These are phyloP conservation scores for Opeltia flavorubescens DNA, from an alignment of 495 filamentous ascomycete genomes.

Conservation along the genomic window DNA sequence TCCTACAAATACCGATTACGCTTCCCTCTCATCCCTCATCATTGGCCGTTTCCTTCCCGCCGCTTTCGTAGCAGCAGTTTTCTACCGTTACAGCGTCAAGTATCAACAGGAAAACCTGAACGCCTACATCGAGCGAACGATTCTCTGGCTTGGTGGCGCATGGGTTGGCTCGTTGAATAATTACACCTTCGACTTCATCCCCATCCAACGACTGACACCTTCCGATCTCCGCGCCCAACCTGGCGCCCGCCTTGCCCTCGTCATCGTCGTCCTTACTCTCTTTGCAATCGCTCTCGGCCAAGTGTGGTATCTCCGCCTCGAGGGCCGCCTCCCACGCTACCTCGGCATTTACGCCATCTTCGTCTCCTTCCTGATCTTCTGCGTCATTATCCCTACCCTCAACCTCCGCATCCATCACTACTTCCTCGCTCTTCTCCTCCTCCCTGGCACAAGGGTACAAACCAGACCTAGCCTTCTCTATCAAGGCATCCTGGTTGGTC, in stretches of 20 bases:
- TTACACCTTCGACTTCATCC: slow-evolving; percentile 73
- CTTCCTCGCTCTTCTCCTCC: slow-evolving; percentile 68
- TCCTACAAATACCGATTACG: slow-evolving; percentile 38
- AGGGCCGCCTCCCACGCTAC: slow-evolving; percentile 53
- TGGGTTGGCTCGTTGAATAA: slow-evolving; percentile 76
- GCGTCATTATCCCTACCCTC: slow-evolving; percentile 64
- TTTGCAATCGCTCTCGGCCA: slow-evolving; percentile 48
- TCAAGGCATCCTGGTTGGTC: slow-evolving; percentile 74
- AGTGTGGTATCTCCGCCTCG: slow-evolving; percentile 58
- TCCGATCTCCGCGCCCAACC: slow-evolving; percentile 66
- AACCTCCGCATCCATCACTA: slow-evolving; percentile 90
- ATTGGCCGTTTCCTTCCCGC: slow-evolving; percentile 66
- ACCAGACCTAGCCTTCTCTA: slow-evolving; percentile 67
- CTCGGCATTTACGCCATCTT: slow-evolving; percentile 60
- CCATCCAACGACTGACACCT: slow-evolving; percentile 61
- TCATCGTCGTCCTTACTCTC: slow-evolving; percentile 49
- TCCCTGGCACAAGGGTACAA: slow-evolving; percentile 73
- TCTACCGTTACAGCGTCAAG: slow-evolving; percentile 53
- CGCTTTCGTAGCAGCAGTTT: slow-evolving; percentile 56
- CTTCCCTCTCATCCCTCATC: slow-evolving; percentile 51
- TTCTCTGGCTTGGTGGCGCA: slow-evolving; percentile 58
- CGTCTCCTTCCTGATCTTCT: slow-evolving; percentile 39
- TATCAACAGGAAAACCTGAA: slow-evolving; percentile 41
- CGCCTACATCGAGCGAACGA: slow-evolving; percentile 48
- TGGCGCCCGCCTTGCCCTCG: slow-evolving; percentile 58